These are phyloP conservation scores for Cicer yamashitae DNA, from an alignment of 306 rosid genomes.

Conservation along the genomic window DNA sequence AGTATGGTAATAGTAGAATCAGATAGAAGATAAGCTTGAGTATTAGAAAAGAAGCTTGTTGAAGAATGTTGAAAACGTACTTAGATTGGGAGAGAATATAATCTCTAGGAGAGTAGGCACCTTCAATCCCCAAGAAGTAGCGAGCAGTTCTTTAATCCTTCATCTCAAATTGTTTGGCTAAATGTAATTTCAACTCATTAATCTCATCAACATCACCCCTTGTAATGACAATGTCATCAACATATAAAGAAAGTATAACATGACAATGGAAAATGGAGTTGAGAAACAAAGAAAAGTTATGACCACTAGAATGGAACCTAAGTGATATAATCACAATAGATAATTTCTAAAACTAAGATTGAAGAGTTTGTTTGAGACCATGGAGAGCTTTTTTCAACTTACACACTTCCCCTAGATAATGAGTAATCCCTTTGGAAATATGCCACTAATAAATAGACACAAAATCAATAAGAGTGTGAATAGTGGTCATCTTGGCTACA, in stretches of 20 bases:
- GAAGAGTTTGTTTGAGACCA: not conserved
- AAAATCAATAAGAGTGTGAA: not conserved
- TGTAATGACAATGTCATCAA: not conserved
- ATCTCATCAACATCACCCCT: too few relatives aligned
- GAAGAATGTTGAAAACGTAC: too few relatives aligned
- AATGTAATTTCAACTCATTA: too few relatives aligned
- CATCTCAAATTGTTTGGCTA: too few relatives aligned
- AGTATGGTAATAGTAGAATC: not conserved
- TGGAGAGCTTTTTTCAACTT: too few relatives aligned
- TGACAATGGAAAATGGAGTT: not conserved
- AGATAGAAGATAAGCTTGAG: not conserved
- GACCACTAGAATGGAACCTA: not conserved
- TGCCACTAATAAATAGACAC: not conserved
- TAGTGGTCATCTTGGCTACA: too few relatives aligned
- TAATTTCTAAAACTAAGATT: too few relatives aligned
- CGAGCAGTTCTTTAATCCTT: too few relatives aligned
- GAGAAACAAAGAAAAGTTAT: not conserved
- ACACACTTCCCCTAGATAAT: not conserved
- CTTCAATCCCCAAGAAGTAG: too few relatives aligned
- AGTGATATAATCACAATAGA: too few relatives aligned
- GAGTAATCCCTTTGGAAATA: not conserved
- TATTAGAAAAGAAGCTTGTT: not conserved
- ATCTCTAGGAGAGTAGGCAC: too few relatives aligned
- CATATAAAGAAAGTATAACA: not conserved
- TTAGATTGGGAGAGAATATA: too few relatives aligned